Conservation (phyloP, 495 filamentous ascomycete species). For the Bryoglossum gracile region DNA sequence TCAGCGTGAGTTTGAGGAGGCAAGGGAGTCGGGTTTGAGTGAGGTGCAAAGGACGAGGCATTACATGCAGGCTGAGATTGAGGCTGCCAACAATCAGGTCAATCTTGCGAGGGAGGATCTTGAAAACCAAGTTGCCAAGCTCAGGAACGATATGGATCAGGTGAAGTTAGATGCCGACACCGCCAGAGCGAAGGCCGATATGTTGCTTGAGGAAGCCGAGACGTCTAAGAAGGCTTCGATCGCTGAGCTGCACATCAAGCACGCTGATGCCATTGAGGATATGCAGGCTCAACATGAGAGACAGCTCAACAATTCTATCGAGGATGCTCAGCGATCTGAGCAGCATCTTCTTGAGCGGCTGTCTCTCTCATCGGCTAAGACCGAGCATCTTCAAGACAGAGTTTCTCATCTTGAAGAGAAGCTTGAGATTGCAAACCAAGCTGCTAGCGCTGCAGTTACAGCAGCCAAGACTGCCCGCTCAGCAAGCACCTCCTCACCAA, state of each 20-base stretch:
- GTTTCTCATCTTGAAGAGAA: constrained; percentile 79
- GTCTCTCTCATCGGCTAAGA: constrained; percentile 69
- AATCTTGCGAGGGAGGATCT: constrained; percentile 71
- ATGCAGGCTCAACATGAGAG: constrained; percentile 63
- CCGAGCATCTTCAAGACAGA: constrained; percentile 71
- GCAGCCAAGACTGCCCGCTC: constrained; percentile 59
- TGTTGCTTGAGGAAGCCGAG: constrained; percentile 68
- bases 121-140: constrained; percentile 60
- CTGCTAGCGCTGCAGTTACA: constrained; percentile 78
- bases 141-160: constrained; percentile 64
- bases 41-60: constrained; percentile 74
- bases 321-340: constrained; percentile 66
- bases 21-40: constrained; percentile 62
- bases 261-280: constrained; percentile 66
- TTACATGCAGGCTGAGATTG: constrained; percentile 72
- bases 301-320: constrained; percentile 58
- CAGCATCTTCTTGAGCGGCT: constrained; percentile 62
- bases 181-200: constrained; percentile 62
- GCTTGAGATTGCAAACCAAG: constrained; percentile 82
- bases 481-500: constrained; percentile 15
- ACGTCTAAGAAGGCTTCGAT: constrained; percentile 55
- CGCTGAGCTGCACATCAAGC: constrained; percentile 58
- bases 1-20: constrained; percentile 76
- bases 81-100: constrained; percentile 73
- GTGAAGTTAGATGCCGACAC: constrained; percentile 67